A percentile compares a stretch with the other conserved stretches of the same genome.
Conservation (phyloP, 2,329 filamentous ascomycete genomes). For the Trichoderma polysporum region DNA sequence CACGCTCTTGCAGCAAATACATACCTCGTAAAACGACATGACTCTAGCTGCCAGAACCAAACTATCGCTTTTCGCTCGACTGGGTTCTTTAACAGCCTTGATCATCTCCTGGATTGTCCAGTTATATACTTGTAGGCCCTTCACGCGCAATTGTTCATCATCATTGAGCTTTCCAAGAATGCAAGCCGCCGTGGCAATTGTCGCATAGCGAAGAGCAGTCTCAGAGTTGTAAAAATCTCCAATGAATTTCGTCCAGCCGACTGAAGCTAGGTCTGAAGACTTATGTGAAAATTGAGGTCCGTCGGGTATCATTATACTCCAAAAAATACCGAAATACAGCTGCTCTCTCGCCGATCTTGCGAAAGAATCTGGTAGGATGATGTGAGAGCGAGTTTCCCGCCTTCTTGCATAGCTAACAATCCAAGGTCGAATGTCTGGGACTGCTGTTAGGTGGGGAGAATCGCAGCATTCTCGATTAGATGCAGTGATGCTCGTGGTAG, state of each 20-base stretch:
- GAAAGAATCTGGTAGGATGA: not conserved
- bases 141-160: constrained; percentile 7
- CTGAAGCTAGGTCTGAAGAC: constrained; percentile 1
- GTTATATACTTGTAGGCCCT: constrained; percentile 9
- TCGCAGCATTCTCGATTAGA: not conserved
- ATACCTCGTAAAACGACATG: constrained; percentile 12
- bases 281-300: not conserved
- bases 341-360: constrained; percentile 6
- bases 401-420: not conserved
- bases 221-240: not conserved
- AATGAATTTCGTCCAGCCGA: constrained; percentile 7
- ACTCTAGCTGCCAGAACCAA: constrained; percentile 2
- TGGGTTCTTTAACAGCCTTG: constrained; percentile 3
- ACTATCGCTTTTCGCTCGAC: not conserved
- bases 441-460: not conserved
- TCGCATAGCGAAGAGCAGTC: constrained; percentile 5
- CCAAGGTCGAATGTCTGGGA: not conserved
- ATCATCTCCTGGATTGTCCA: constrained; percentile 17
- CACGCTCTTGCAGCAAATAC: not conserved
- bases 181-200: not conserved
- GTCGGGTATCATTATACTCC: constrained; percentile 1
- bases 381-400: not conserved
- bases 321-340: constrained; percentile 10
- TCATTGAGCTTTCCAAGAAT: constrained; percentile 1
- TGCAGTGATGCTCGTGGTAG: not conserved